Base-by-base conservation (phyloP, 306 rosid species). In the Morella rubra region DNA sequence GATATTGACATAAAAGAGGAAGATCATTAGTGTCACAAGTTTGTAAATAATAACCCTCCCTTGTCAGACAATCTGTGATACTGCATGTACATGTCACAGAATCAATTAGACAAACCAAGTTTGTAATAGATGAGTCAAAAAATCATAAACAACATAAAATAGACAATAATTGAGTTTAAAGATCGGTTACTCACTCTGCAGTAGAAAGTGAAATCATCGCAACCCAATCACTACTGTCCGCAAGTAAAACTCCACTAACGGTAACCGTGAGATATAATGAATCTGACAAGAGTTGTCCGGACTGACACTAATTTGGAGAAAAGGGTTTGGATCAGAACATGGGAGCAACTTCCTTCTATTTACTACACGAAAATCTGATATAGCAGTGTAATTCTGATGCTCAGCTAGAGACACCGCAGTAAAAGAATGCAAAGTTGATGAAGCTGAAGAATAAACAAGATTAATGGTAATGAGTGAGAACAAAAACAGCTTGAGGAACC, bases 1-100 rank as follows among this genome's bases (percentile, higher is more conserved):
- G 98, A 83, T 93, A 93, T 82, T 93, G 98, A 59, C 98, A 93
- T 53, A 93, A 86, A 59, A 94, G 90, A 72, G 98, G 98, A 84
- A 92, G 97, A 6, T n/a, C n/a, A 27, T 83, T 79, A 3, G 81
- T 59, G 75, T 94, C 98, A 37, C 98, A 97, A 6, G 98, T 94
- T 80, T 94, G 93, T 4, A 69, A 12, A 73, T 94, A 94, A 18
- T 37, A 53, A 1, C 22, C 0, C 19, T 4, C 82, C 47, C 54
- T 84, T 0, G 44, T 9, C 7, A 82, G 44, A 76, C 98, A 94
- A 41, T 44, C 40, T 1, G 75, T 44, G 4, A 84, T 86, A 20
- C 98, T 94, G 89, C 85, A 74, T 40, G 18, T 13, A 5, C 7
- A 65, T 13, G 11, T 16, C 12, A 56, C 7, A 13, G 18, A 18